Conservation (phyloP, 805 yeast genomes). For the Brettanomyces bruxellensis region DNA sequence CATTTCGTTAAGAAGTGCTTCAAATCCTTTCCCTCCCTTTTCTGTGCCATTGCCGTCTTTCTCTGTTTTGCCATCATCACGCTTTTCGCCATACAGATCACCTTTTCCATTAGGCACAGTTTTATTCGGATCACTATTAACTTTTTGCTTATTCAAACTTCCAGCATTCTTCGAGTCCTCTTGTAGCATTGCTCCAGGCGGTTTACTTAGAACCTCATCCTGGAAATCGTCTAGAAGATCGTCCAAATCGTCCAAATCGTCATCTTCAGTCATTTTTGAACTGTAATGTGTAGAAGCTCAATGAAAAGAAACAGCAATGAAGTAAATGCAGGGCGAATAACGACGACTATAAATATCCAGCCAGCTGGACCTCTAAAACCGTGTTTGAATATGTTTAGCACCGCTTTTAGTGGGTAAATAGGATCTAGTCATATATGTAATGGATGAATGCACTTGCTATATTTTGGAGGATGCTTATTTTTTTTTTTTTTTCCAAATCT, state of each 20-base stretch:
- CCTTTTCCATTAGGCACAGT: neutral
- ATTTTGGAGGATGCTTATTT: too few relatives aligned
- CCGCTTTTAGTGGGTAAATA: too few relatives aligned
- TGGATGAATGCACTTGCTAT: too few relatives aligned
- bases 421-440: too few relatives aligned
- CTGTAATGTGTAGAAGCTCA: too few relatives aligned
- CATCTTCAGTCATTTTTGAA: conserved; percentile 29
- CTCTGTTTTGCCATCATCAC: neutral
- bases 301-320: too few relatives aligned
- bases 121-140: neutral
- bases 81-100: neutral
- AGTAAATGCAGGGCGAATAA: too few relatives aligned
- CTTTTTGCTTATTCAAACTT: neutral
- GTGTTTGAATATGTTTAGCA: too few relatives aligned
- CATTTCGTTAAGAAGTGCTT: conserved; percentile 7
- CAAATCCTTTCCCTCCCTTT: conserved; percentile 7
- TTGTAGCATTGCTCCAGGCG: conserved; percentile 39
- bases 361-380: too few relatives aligned
- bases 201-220: conserved; percentile 54
- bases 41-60: neutral
- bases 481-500: too few relatives aligned
- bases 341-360: too few relatives aligned
- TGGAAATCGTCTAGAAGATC: conserved; percentile 82
- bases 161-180: neutral
- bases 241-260: conserved; percentile 70